Evolutionary conservation across 2,329 filamentous ascomycete species (phyloP).

Genomic region (Cladosporium sp.): DNA sequence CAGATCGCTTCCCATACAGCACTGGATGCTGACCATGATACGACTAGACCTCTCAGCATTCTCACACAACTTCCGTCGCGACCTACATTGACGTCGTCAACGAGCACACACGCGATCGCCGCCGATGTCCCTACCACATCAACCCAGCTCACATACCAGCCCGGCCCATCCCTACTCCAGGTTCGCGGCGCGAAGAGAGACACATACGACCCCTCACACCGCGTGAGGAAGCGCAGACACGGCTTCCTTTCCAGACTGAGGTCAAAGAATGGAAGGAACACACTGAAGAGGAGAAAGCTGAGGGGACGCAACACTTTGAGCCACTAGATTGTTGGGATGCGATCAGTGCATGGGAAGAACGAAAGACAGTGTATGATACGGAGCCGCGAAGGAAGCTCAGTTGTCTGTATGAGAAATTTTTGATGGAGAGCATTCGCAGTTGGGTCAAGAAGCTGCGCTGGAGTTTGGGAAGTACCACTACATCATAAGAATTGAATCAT

Average conservation of each 20-base stretch:
- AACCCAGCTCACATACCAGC: slow-evolving; percentile 14
- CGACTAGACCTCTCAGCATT: slow-evolving; percentile 20
- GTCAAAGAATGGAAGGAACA: slow-evolving; percentile 50
- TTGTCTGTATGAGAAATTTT: not conserved
- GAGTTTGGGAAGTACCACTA: not conserved
- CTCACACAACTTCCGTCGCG: slow-evolving; percentile 19
- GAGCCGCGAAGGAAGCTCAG: not conserved
- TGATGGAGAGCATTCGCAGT: slow-evolving; percentile 1
- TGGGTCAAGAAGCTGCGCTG: not conserved
- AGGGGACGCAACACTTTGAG: slow-evolving; percentile 52
- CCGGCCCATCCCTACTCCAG: slow-evolving; percentile 35
- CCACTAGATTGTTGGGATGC: slow-evolving; percentile 35
- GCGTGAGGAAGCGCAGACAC: slow-evolving; percentile 58
- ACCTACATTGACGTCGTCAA: slow-evolving; percentile 15
- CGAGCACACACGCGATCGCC: slow-evolving; percentile 8
- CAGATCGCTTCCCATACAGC: not conserved
- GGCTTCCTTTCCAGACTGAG: slow-evolving; percentile 54
- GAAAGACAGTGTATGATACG: slow-evolving; percentile 7
- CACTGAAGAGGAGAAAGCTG: slow-evolving; percentile 50
- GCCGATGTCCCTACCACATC: slow-evolving; percentile 16
- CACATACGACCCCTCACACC: slow-evolving; percentile 57
- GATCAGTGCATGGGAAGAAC: not conserved
- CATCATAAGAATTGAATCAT: not conserved
- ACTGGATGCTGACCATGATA: not conserved
- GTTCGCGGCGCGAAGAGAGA: slow-evolving; percentile 47